Evolutionary conservation across 2,329 filamentous ascomycete genomes (phyloP), one percentile per base, ranked within the genome.

Genomic region (Mycocentrospora acerina): DNA sequence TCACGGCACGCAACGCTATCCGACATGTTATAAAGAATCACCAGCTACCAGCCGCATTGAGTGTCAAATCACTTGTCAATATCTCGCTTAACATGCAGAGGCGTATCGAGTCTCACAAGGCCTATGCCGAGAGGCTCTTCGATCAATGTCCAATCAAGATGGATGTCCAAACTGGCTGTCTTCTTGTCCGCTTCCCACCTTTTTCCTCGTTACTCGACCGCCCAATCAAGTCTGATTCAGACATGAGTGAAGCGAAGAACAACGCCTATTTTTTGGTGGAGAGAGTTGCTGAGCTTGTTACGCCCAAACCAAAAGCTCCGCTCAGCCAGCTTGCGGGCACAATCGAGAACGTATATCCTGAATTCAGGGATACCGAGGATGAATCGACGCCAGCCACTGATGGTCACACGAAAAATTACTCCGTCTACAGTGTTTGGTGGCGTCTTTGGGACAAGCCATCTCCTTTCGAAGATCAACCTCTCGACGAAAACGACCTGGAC

Each of bases 1-100:
- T 94, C 42, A 95, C 93, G 0, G 69, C 77, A 29, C 80, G 93
- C 25, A 98, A 98, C 57, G 83, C 91, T 0, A 74, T 96, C 25
- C 81, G 91, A 22, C 71, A 85, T 61, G 64, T 95, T 29, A 74
- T 80, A 14, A 69, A 73, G 17, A 67, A 76, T 4, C 68, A 83
- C 41, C 58, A 64, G 3, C 70, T 97, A 4, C 91, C 93, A 0
- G 64, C 63, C 8, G 88, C 90, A 0, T 69, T 97, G 2, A 80
- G 80, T 44, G 81, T 82, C 37, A 28, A 42, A 11, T 57, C 57
- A 10, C 74, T 96, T 4, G 66, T 91, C 2, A 66, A 70, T 0
- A 16, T 62, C 3, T 53, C 62, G 4, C 35, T 52, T 4, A 40
- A 44, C 10, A 68, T 94, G 34, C 74, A 84, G 1, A 60, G 71